Evolutionary conservation across 2,329 filamentous ascomycete genomes (phyloP), one percentile per base, ranked within the genome.

Genomic region (Bipolaris sorokiniana): DNA sequence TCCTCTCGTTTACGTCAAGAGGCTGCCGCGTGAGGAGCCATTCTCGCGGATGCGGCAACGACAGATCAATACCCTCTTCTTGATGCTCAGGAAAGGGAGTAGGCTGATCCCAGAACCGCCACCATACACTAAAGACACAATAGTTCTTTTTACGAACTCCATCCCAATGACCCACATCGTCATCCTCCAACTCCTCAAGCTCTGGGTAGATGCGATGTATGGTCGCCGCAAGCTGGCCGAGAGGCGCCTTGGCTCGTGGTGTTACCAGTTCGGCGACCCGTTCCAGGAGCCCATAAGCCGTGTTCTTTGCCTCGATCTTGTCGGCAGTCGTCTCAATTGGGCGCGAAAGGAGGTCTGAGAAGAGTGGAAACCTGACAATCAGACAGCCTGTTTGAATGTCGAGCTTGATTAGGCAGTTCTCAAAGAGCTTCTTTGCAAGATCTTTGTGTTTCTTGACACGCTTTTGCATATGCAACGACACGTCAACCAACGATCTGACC

Each of bases 391-490:
- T 73, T 11, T 71, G 67, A 6, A 75, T 47, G 51, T 80, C 71
- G 11, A 82, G 64, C n/a, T 84, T 76, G 13, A 85, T 73, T 2
- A 76, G 70, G 40, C 81, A 79, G 3, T 66, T 33, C 26, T 76
- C 72, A n/a, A 92, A 79, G 6, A 90, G 76, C 7, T 79, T 69
- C 18, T 85, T 77, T 0, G 86, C 88, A 54, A 85, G 78, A 1
- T 78, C 76, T 34, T 85, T 84, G 48, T 79, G 81, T 11, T 65
- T 66, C 44, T 82, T 79, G 28, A 85, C 83, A 31, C 81, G 81
- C 15, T 79, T 71, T 1, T 88, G 81, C 48, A 96, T 77, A 11
- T 58, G 54, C 3, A 65, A 49, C 3, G 72, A 65, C 3, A 73
- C 22, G 0, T 78, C 76, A 1, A 94, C 76, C 5, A 97, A 81